Evolutionary conservation across 371 early-diverging fungal genomes (phyloP).

Genomic region (Coemansia sp.): DNA sequence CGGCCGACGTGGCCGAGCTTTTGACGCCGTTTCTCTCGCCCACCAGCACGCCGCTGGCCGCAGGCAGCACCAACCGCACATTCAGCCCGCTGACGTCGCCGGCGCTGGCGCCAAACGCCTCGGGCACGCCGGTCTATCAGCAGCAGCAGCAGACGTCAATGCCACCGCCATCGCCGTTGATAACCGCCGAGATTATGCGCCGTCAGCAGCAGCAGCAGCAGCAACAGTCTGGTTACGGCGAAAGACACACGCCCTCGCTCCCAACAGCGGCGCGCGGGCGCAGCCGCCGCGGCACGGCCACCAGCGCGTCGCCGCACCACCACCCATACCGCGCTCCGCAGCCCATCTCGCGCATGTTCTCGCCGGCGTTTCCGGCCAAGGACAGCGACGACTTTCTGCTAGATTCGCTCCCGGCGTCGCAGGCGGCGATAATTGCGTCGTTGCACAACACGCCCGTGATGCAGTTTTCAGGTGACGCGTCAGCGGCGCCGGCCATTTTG

Average conservation of each 20-base stretch:
- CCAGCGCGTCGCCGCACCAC: conserved; percentile 24
- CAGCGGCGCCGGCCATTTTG: background rate
- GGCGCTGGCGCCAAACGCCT: conserved; percentile 9
- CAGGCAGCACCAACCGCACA: background rate
- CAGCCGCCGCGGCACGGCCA: background rate
- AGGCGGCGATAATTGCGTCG: conserved; percentile 16
- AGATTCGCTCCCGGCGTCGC: conserved; percentile 16
- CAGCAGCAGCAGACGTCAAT: conserved; percentile 13
- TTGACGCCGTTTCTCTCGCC: conserved; percentile 45
- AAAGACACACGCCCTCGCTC: background rate
- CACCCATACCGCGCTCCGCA: conserved; percentile 24
- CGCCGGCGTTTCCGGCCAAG: background rate
- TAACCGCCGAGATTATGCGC: conserved; percentile 37
- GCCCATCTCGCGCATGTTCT: conserved; percentile 10
- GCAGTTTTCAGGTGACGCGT: conserved; percentile 1
- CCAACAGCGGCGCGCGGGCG: background rate
- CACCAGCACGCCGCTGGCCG: conserved; percentile 16
- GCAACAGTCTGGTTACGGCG: background rate
- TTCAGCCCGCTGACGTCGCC: conserved; percentile 44
- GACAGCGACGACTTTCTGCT: conserved; percentile 24
- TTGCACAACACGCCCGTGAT: conserved; percentile 21
- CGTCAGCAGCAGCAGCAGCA: conserved; percentile 18
- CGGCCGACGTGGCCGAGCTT: conserved; percentile 35
- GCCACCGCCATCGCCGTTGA: conserved; percentile 43
- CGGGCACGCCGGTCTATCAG: background rate